Evolutionary conservation across 305 asterid species (phyloP).

Genomic region (Salvia sclarea): DNA sequence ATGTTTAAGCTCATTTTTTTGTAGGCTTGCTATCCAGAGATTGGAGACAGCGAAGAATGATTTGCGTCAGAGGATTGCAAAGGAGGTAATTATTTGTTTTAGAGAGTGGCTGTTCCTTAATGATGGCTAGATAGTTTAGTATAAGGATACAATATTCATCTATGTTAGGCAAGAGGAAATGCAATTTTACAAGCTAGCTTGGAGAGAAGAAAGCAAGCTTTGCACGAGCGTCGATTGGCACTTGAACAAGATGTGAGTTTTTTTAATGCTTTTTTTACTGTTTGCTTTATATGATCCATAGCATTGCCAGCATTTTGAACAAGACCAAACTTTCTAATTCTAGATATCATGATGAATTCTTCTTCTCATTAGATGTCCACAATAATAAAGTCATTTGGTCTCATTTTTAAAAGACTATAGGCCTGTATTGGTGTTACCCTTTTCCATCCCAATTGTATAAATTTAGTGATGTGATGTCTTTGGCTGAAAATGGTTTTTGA

Average conservation of each 20-base stretch:
- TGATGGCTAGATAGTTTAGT: conserved; percentile 24
- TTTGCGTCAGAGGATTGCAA: conserved; percentile 90
- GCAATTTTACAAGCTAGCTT: conserved; percentile 99
- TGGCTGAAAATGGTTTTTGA: not conserved
- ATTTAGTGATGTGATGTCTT: conserved; percentile 10
- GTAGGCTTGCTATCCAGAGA: conserved; percentile 96
- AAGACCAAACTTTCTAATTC: not conserved
- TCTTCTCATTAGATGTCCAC: conserved; percentile 11
- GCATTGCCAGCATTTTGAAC: conserved; percentile 22
- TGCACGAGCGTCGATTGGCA: conserved; percentile 96
- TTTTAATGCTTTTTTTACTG: conserved; percentile 10
- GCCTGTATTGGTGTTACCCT: conserved; percentile 1
- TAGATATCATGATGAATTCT: conserved; percentile 3
- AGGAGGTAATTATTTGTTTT: conserved; percentile 63
- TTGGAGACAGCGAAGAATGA: conserved; percentile 91
- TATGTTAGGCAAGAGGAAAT: conserved; percentile 88
- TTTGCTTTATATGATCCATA: conserved; percentile 23
- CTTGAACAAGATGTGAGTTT: conserved; percentile 95
- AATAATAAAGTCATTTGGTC: not conserved
- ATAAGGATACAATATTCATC: conserved; percentile 27
- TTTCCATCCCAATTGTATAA: not conserved
- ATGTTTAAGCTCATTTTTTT: conserved; percentile 33
- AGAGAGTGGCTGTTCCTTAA: conserved; percentile 10
- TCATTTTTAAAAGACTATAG: conserved; percentile 1
- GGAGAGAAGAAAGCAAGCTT: conserved; percentile 99